These are phyloP conservation scores for Dendrostoma leiphaemia DNA, from an alignment of 2,329 filamentous ascomycete species.

Conservation along the genomic window DNA sequence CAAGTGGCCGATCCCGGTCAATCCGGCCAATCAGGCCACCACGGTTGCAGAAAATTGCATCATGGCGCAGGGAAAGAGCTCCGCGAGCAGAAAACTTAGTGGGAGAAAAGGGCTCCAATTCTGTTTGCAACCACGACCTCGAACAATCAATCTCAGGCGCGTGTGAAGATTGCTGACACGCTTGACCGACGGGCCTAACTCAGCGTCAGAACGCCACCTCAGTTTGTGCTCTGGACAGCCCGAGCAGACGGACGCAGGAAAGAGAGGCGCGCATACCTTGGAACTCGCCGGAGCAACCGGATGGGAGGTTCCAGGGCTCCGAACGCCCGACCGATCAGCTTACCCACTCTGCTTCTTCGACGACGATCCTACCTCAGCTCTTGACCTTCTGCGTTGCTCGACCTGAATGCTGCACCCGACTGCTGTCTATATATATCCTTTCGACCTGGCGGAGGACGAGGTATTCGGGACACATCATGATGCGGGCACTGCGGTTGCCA, in stretches of 20 bases:
- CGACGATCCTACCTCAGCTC: neutral
- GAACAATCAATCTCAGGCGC: too few species aligned
- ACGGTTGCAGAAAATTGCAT: too few species aligned
- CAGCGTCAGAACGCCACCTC: too few species aligned
- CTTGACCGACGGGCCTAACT: neutral
- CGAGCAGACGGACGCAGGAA: neutral
- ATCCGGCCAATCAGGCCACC: neutral
- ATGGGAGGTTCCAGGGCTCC: neutral
- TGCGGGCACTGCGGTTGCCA: constrained; percentile 10
- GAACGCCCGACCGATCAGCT: neutral
- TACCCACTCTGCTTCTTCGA: neutral
- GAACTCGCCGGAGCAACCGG: neutral
- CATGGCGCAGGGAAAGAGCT: neutral
- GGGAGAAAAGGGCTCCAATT: too few species aligned
- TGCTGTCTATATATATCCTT: neutral
- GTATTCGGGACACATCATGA: neutral
- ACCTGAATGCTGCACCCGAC: neutral
- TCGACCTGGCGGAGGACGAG: neutral
- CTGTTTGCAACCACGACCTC: too few species aligned
- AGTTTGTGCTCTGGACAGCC: too few species aligned
- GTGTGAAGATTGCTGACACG: too few species aligned
- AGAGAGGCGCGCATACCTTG: too few species aligned
- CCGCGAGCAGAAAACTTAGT: neutral
- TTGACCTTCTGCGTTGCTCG: neutral
- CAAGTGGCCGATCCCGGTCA: neutral